These are phyloP conservation scores for Fusarium veterinarium DNA, from an alignment of 2,329 filamentous ascomycete genomes.

Conservation along the genomic window DNA sequence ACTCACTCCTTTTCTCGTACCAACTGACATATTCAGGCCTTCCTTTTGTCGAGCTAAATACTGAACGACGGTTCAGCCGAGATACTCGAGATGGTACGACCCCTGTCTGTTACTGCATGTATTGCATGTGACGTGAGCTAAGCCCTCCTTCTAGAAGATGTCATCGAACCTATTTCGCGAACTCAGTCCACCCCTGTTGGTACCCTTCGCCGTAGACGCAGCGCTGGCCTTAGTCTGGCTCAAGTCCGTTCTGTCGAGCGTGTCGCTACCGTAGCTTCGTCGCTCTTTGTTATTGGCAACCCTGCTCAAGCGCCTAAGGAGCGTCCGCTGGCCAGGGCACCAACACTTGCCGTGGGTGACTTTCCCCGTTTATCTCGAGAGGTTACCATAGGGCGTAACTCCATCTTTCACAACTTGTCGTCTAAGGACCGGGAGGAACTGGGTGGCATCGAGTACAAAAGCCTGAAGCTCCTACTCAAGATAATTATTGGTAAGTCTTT, in stretches of 20 bases:
- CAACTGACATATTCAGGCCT: slow-evolving; percentile 35
- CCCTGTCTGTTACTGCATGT: not conserved
- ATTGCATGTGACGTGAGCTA: not conserved
- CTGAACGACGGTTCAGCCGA: slow-evolving; percentile 29
- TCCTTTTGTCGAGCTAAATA: slow-evolving; percentile 44
- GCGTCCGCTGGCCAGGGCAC: slow-evolving; percentile 17
- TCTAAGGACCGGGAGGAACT: slow-evolving; percentile 56
- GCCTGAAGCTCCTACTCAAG: slow-evolving; percentile 60
- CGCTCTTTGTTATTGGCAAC: slow-evolving; percentile 54
- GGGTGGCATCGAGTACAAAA: slow-evolving; percentile 64
- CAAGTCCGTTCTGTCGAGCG: slow-evolving; percentile 52
- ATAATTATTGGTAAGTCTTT: slow-evolving; percentile 53
- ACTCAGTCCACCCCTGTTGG: slow-evolving; percentile 13
- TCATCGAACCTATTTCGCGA: slow-evolving; percentile 29
- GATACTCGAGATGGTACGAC: slow-evolving; percentile 32
- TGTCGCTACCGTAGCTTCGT: slow-evolving; percentile 49
- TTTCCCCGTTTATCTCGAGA: slow-evolving; percentile 56
- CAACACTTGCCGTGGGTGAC: slow-evolving; percentile 38
- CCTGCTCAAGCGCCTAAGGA: slow-evolving; percentile 29
- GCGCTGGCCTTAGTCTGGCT: slow-evolving; percentile 40
- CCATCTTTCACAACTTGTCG: slow-evolving; percentile 57
- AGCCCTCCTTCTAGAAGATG: slow-evolving; percentile 27
- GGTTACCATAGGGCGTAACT: slow-evolving; percentile 59
- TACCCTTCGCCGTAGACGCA: slow-evolving; percentile 42
- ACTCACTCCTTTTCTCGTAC: not conserved